Evolutionary conservation across 2,329 filamentous ascomycete genomes (phyloP).

Genomic region (Colletotrichum sp.): DNA sequence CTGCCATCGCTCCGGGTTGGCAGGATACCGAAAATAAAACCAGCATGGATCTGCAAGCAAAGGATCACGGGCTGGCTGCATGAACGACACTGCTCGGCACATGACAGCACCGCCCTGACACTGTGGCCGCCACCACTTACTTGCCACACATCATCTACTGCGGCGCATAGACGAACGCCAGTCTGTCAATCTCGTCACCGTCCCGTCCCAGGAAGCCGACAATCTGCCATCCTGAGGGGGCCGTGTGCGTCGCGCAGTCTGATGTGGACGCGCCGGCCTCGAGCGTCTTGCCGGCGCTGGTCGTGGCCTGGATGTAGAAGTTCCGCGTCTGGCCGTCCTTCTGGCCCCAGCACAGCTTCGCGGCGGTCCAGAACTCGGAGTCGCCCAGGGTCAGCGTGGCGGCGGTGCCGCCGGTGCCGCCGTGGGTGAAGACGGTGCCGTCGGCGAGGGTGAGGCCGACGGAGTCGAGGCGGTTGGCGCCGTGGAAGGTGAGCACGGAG

Average conservation of each 20-base stretch:
- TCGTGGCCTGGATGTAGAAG: constrained; percentile 61
- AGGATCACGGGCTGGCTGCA: not conserved
- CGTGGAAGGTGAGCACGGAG: constrained; percentile 48
- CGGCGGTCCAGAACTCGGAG: constrained; percentile 53
- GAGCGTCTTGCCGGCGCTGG: constrained; percentile 51
- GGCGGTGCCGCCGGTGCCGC: constrained; percentile 55
- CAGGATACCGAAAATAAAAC: not conserved
- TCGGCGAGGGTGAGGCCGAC: constrained; percentile 52
- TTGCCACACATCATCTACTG: not conserved
- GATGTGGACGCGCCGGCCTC: constrained; percentile 48
- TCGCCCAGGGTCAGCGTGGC: constrained; percentile 46
- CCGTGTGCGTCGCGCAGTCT: constrained; percentile 52
- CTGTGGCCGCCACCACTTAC: not conserved
- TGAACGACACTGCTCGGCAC: not conserved
- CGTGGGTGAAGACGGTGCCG: constrained; percentile 55
- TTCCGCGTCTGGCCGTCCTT: constrained; percentile 51
- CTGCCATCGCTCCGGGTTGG: not conserved
- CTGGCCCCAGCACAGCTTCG: constrained; percentile 55
- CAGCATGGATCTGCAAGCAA: not conserved
- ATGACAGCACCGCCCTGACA: not conserved
- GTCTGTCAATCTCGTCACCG: constrained; percentile 61
- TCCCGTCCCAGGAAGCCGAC: constrained; percentile 57
- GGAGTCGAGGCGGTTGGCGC: constrained; percentile 53
- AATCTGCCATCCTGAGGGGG: constrained; percentile 54
- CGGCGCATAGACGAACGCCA: constrained; percentile 51